Base-by-base conservation (phyloP, 2,329 filamentous ascomycete species). In the Aspergillus hiratsukae region DNA sequence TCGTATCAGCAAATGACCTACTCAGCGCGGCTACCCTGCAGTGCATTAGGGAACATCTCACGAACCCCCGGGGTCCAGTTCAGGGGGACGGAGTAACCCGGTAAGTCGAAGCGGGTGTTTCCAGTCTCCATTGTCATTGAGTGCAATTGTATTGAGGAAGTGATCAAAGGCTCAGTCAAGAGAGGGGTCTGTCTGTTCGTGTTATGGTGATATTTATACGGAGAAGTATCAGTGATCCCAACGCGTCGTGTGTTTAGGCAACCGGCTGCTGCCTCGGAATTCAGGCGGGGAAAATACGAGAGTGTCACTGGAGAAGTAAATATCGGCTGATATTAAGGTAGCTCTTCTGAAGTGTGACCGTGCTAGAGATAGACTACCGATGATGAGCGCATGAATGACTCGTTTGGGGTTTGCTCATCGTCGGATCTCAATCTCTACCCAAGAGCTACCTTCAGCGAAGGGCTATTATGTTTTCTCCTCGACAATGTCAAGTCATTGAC, bases 401-500 rank as follows among this genome's bases (percentile, higher is more conserved):
- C 31, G 17, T n/a, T n/a, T n/a, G 31, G 31, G 14, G 14, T 14
- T 35, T 3, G 11, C 28, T 29, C 31, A 35, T 17, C 11, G 28
- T 10, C 10, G 9, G 1, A 29, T 10, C n/a, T n/a, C n/a, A n/a
- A n/a, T n/a, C n/a, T n/a, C n/a, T n/a, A n/a, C n/a, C n/a, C n/a
- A 14, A 14, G 31, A 14, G 31, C 14, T 35, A 35, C 31, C 31
- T 14, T 5, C 11, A 17, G 11, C 65, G 73, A 71, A 0, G 90
- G 88, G 0, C 90, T 90, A 1, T 80, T 85, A 54, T 84, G 4
- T 11, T 11, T 29, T 81, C 3, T 85, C 79, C 37, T 76, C 85
- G 27, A 77, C 81, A 4, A 87, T 80, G 52, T 83, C 84, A 53
- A 95, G 77, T 90, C 89, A 94, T 69, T 91, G 82, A 66, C 96